Percentiles rank a stretch among this genome's conserved stretches.
Evolutionary conservation across 345 rosid genomes (phyloP).

Genomic region (Brassica rapa): DNA sequence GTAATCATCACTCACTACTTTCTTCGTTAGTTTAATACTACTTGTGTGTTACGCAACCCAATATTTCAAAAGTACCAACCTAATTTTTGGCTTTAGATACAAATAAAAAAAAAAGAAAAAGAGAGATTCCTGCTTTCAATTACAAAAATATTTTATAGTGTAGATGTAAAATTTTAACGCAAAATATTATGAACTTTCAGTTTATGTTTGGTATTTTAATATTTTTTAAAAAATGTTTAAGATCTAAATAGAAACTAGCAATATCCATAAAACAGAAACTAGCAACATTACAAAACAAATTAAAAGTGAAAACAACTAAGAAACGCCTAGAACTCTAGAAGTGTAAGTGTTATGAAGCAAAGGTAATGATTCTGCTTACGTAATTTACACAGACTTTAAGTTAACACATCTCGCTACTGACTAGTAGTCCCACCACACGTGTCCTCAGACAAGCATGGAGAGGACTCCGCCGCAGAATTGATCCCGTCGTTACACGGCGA

Average conservation of each 20-base stretch:
- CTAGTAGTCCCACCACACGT: slow-evolving; percentile 55
- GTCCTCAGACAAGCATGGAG: slow-evolving; percentile 81
- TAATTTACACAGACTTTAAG: slow-evolving; percentile 24
- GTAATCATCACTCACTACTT: neutral
- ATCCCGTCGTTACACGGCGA: slow-evolving; percentile 65
- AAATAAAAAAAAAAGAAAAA: neutral
- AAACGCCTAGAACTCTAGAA: slow-evolving; percentile 11
- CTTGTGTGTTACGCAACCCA: neutral
- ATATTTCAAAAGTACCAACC: neutral
- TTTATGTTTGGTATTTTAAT: neutral
- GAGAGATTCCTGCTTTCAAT: neutral
- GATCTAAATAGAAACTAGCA: neutral
- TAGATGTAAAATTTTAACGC: neutral
- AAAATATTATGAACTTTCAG: neutral
- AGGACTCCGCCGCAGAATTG: slow-evolving; percentile 63
- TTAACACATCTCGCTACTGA: slow-evolving; percentile 42
- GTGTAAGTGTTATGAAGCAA: neutral
- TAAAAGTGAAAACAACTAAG: neutral
- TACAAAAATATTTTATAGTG: neutral
- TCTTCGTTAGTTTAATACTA: neutral
- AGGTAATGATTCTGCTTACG: slow-evolving; percentile 18
- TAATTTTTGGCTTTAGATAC: neutral
- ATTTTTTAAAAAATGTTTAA: neutral
- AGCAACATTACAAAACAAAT: slow-evolving; percentile 2
- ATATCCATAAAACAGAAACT: neutral